Evolutionary conservation across 768 basidiomycete genomes (phyloP).

Genomic region (Neoboletus magnificus): DNA sequence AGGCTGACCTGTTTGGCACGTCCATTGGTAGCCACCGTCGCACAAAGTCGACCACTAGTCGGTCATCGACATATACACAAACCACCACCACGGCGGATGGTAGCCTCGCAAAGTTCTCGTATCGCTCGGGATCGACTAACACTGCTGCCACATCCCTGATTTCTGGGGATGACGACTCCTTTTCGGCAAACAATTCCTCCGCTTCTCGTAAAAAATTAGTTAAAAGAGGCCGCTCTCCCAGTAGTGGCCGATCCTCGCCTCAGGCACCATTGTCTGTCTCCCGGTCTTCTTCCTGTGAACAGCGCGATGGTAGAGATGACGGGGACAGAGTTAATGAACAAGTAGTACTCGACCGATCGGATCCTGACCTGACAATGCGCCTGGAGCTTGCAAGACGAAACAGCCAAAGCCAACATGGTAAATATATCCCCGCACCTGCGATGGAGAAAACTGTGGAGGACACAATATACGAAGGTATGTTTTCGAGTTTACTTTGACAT

Average conservation of each 20-base stretch:
- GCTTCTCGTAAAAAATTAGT: constrained; percentile 47
- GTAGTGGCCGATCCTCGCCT: constrained; percentile 33
- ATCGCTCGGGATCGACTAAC: constrained; percentile 63
- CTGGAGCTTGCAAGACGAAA: constrained; percentile 83
- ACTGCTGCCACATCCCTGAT: constrained; percentile 62
- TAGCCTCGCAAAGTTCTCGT: constrained; percentile 68
- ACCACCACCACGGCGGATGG: constrained; percentile 67
- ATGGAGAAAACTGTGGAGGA: constrained; percentile 52
- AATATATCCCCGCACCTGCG: constrained; percentile 36
- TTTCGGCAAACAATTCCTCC: constrained; percentile 41
- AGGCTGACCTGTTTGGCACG: constrained; percentile 74
- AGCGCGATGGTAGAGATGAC: constrained; percentile 38
- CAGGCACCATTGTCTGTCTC: constrained; percentile 36
- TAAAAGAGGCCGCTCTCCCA: constrained; percentile 47
- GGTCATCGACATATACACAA: constrained; percentile 69
- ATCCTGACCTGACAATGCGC: constrained; percentile 71
- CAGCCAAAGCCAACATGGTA: constrained; percentile 69
- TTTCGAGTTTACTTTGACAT: constrained; percentile 1
- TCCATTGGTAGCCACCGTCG: constrained; percentile 64
- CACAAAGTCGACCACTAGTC: constrained; percentile 62
- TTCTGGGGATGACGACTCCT: constrained; percentile 59
- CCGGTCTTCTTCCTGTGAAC: constrained; percentile 44
- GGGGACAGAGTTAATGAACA: constrained; percentile 43
- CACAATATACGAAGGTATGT: constrained; percentile 76
- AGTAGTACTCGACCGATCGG: constrained; percentile 56